Evolutionary conservation across 768 basidiomycete genomes (phyloP).

Genomic region (Boletus coccyginus): DNA sequence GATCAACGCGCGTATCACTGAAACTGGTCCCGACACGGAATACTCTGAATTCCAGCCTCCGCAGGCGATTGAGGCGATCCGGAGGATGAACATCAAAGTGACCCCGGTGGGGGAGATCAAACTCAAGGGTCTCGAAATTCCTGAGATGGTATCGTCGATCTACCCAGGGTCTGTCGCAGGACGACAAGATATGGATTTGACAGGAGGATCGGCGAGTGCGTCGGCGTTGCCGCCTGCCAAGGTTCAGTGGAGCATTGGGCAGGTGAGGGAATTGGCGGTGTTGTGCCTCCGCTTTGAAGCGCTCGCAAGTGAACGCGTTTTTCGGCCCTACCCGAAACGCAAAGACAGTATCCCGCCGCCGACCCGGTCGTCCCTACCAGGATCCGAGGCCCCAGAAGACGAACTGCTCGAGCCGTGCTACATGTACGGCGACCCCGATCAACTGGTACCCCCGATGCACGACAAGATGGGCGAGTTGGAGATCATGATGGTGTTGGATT

Average conservation of each 20-base stretch:
- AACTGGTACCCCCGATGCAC: constrained; percentile 65
- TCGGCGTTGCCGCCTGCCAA: constrained; percentile 27
- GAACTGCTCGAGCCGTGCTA: constrained; percentile 32
- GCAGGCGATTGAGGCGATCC: constrained; percentile 72
- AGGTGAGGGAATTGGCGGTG: constrained; percentile 70
- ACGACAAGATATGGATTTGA: constrained; percentile 57
- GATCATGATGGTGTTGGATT: constrained; percentile 72
- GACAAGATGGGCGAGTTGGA: constrained; percentile 73
- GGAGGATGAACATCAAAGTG: constrained; percentile 64
- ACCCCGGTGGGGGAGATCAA: constrained; percentile 85
- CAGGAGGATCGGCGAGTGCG: constrained; percentile 13
- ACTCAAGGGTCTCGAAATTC: constrained; percentile 91
- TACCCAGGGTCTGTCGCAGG: constrained; percentile 75
- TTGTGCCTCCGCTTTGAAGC: constrained; percentile 81
- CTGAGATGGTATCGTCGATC: constrained; percentile 81
- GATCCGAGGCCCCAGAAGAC: constrained; percentile 17
- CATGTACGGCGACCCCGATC: constrained; percentile 57
- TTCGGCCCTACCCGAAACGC: constrained; percentile 42
- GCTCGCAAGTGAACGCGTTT: constrained; percentile 59
- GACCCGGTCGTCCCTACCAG: constrained; percentile 2
- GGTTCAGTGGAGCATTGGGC: constrained; percentile 67
- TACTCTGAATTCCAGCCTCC: constrained; percentile 54
- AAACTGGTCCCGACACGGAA: constrained; percentile 56
- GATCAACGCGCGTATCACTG: constrained; percentile 59
- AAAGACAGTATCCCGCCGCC: constrained; percentile 27